Evolutionary conservation across 129 eudicot species (phyloP).

Genomic region (Mikania micrantha): DNA sequence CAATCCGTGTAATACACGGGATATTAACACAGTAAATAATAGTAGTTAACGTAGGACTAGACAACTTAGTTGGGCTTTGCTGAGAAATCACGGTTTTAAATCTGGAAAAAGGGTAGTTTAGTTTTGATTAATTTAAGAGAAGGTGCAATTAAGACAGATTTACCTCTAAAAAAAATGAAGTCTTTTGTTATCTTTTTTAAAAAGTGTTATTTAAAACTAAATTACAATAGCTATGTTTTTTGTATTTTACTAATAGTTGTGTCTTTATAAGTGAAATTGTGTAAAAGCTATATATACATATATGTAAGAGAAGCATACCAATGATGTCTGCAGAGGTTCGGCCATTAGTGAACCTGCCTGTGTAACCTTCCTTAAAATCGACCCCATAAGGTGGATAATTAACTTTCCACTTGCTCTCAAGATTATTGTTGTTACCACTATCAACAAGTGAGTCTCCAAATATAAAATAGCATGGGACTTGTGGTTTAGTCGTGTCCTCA

Average conservation of each 20-base stretch:
- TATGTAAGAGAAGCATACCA: slow-evolving; percentile 19
- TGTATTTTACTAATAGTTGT: neutral
- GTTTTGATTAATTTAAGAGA: too few species aligned
- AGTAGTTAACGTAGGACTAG: too few species aligned
- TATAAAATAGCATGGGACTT: slow-evolving; percentile 42
- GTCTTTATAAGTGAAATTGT: too few species aligned
- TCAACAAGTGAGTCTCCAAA: slow-evolving; percentile 54
- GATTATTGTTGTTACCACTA: slow-evolving; percentile 59
- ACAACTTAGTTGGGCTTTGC: too few species aligned
- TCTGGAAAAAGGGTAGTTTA: too few species aligned
- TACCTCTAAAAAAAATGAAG: neutral
- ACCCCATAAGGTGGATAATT: slow-evolving; percentile 59
- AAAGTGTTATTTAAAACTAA: neutral
- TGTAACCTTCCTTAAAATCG: slow-evolving; percentile 44
- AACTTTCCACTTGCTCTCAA: slow-evolving; percentile 29
- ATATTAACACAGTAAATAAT: too few species aligned
- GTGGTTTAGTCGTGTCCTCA: neutral
- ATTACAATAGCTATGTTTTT: neutral
- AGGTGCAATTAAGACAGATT: too few species aligned
- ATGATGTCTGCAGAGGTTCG: slow-evolving; percentile 36
- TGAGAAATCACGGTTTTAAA: too few species aligned
- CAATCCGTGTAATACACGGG: too few species aligned
- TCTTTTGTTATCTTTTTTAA: neutral
- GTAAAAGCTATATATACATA: neutral
- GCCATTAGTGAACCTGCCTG: slow-evolving; percentile 65